A percentile compares a stretch with the other conserved stretches of the same genome.
phyloP scores from a whole-genome alignment of 768 basidiomycete genomes.

The Serendipita sp. region DNA sequence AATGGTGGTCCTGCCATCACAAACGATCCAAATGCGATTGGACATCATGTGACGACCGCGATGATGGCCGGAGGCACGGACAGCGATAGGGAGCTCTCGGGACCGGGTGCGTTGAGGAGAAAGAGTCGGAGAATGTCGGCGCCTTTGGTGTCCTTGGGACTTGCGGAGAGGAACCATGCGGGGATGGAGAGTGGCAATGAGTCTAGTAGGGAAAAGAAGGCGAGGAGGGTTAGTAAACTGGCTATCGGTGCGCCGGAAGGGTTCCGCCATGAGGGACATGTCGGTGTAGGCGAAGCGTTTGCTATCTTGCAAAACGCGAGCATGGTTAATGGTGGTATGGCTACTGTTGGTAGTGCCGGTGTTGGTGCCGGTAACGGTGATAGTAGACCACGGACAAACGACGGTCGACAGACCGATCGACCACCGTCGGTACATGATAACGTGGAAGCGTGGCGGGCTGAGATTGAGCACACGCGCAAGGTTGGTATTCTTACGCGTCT shows the following conservation, averaged over 20 bases:
- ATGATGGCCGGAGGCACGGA: not conserved
- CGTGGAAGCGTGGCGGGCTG: not conserved
- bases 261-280: not conserved
- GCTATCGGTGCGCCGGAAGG: not conserved
- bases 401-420: no score
- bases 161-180: not conserved
- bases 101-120: not conserved
- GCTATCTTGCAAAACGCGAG: not conserved
- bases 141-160: not conserved
- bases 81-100: not conserved
- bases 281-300: not conserved
- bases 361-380: no score
- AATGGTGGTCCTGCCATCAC: not conserved
- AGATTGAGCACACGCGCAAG: not conserved
- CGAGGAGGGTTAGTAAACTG: not conserved
- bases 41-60: not conserved
- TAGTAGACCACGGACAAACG: no score
- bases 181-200: not conserved
- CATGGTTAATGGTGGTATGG: not conserved
- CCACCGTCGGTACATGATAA: not conserved
- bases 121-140: slow-evolving; percentile 2
- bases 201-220: not conserved
- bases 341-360: not conserved
- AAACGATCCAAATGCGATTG: not conserved
- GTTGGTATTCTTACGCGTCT: not conserved